Evolutionary conservation across 495 filamentous ascomycete genomes (phyloP).

Genomic region (Xylaria bambusicola): DNA sequence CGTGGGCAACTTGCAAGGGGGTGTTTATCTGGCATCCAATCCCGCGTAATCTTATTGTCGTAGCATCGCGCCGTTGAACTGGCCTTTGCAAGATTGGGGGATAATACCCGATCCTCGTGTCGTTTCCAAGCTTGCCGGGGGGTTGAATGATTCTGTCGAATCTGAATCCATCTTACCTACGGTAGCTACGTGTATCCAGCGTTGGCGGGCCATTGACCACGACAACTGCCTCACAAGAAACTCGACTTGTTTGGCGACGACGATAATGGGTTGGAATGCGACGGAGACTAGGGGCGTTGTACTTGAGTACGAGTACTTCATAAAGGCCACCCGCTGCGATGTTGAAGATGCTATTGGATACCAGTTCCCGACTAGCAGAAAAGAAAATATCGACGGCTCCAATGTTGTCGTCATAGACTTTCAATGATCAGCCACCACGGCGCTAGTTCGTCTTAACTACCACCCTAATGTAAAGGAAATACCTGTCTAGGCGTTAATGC

Average conservation of each 20-base stretch:
- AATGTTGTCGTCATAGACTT: slow-evolving; percentile 13
- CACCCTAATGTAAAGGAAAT: background rate
- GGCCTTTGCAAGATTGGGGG: slow-evolving; percentile 1
- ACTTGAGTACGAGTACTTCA: no score
- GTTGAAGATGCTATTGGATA: background rate
- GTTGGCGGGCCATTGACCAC: no score
- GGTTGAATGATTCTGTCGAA: no score
- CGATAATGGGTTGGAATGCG: no score
- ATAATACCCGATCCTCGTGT: background rate
- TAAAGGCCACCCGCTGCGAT: no score
- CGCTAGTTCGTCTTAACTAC: slow-evolving; percentile 9
- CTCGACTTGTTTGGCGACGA: background rate
- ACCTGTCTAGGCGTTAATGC: slow-evolving; percentile 1
- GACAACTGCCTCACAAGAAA: background rate
- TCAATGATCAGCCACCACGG: slow-evolving; percentile 11
- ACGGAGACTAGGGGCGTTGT: no score
- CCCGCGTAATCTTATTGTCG: slow-evolving; percentile 11
- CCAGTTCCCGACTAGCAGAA: background rate
- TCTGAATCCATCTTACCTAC: no score
- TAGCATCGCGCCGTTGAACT: slow-evolving; percentile 9
- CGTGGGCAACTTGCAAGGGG: slow-evolving; percentile 5
- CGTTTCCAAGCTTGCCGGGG: background rate
- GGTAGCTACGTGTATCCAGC: no score
- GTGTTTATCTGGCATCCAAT: slow-evolving; percentile 4
- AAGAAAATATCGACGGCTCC: background rate